Evolutionary conservation across 2,329 filamentous ascomycete genomes (phyloP).

Genomic region (Lasiodiplodia theobromae): DNA sequence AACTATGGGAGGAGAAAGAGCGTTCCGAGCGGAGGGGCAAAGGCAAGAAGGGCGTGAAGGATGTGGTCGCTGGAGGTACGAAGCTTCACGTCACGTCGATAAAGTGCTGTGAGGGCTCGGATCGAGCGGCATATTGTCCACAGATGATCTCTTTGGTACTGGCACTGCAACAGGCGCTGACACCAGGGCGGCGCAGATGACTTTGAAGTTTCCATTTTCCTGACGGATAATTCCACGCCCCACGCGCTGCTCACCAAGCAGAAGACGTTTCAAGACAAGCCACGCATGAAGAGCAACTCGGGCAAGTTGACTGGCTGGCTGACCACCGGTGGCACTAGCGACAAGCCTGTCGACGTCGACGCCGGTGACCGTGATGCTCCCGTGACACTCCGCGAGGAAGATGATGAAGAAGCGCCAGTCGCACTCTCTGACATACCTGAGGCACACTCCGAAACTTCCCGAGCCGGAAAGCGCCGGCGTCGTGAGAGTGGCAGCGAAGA

Average conservation of each 20-base stretch:
- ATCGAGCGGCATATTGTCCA: not conserved
- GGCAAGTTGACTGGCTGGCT: conserved; percentile 57
- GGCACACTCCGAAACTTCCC: conserved; percentile 38
- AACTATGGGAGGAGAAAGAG: conserved; percentile 84
- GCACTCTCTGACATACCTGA: conserved; percentile 66
- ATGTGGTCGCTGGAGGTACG: conserved; percentile 80
- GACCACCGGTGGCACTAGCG: conserved; percentile 44
- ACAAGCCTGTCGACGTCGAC: conserved; percentile 51
- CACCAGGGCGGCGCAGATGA: conserved; percentile 69
- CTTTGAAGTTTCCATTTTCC: conserved; percentile 93
- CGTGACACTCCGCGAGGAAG: conserved; percentile 60
- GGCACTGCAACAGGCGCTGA: conserved; percentile 4
- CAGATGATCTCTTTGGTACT: not conserved
- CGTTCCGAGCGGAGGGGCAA: conserved; percentile 65
- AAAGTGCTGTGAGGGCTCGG: not conserved
- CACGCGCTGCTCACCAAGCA: conserved; percentile 88
- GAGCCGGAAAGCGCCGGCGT: conserved; percentile 32
- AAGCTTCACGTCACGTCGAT: not conserved
- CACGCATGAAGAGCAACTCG: conserved; percentile 53
- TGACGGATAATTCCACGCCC: conserved; percentile 78
- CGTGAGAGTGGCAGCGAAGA: conserved; percentile 37
- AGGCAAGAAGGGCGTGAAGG: conserved; percentile 80
- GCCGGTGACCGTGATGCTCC: conserved; percentile 53
- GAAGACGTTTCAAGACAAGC: conserved; percentile 68
- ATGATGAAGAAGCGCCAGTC: conserved; percentile 60